Evolutionary conservation across 2,329 filamentous ascomycete genomes (phyloP), one percentile per base, ranked within the genome.

Genomic region (Huntiella omanensis): DNA sequence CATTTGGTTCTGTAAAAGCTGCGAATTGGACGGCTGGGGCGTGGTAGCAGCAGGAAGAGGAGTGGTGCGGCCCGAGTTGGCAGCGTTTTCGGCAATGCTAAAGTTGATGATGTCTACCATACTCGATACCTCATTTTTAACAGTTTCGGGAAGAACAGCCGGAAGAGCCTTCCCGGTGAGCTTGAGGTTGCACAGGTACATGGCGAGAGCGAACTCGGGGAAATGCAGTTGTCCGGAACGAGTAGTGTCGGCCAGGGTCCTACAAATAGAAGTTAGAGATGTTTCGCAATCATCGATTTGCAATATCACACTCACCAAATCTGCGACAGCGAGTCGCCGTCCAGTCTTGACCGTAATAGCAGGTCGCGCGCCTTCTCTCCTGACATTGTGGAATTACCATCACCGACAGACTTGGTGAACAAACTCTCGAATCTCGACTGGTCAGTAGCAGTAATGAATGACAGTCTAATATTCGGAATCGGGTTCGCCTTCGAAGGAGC

Each of bases 81-180:
- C 66, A 35, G 65, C 66, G 22, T 88, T 80, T 53, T 98, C 91
- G 1, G 75, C 77, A 17, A 95, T 74, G 54, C 80, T 85, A 59
- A 98, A 98, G 50, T 86, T 94, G 58, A 98, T 98, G 48, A 98
- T 98, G 58, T 98, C 91, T 36, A 98, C 91, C 87, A 98, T 96
- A 63, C 91, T 94, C 3, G 88, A 96, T 13, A 98, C 91, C 61
- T 98, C 91, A 56, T 98, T 98, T 65, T 78, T 82, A 53, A 98
- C 79, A 49, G 76, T 80, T 32, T 95, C 86, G 0, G 91, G 91
- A 7, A 98, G 69, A 4, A 59, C 61, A 2, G 69, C 58, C 0
- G 91, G 91, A 17, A 98, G 63, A 1, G 78, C 68, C 62, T 93
- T 94, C 49, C 86, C 85, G 1, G 84, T 91, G 49, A 96, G 69